Evolutionary conservation across 1,139 yeast species (phyloP).

Genomic region (Pichia sp.): DNA sequence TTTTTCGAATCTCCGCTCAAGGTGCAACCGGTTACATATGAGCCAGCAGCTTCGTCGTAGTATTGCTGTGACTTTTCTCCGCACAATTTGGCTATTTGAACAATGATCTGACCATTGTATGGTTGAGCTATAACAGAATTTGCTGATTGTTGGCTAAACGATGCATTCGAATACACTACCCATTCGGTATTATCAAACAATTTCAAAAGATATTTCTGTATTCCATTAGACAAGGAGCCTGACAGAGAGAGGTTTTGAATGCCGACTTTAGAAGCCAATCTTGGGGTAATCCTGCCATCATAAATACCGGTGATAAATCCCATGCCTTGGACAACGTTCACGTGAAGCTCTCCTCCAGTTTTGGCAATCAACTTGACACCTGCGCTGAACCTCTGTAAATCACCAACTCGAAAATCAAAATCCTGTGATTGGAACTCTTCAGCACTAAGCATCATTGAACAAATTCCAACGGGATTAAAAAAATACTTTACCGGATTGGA

Average conservation of each 20-base stretch:
- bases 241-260: conserved; percentile 40
- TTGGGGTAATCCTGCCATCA: conserved; percentile 44
- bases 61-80: conserved; percentile 30
- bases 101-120: conserved; percentile 26
- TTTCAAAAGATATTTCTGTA: conserved; percentile 23
- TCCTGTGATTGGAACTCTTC: conserved; percentile 24
- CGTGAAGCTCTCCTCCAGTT: conserved; percentile 20
- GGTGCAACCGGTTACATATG: conserved; percentile 36
- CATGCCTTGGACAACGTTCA: conserved; percentile 60
- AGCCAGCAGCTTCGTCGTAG: conserved; percentile 57
- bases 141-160: conserved; percentile 45
- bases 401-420: conserved; percentile 27
- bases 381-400: conserved; percentile 30
- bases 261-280: conserved; percentile 60
- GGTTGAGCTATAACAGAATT: conserved; percentile 46
- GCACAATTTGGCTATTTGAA: conserved; percentile 42
- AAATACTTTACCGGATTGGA: conserved; percentile 31
- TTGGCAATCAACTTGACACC: conserved; percentile 22
- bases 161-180: conserved; percentile 42
- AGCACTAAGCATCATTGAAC: conserved; percentile 31
- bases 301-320: conserved; percentile 66
- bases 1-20: conserved; percentile 24
- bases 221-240: conserved; percentile 30
- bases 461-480: conserved; percentile 34
- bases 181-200: conserved; percentile 42